Conservation (phyloP, 2,329 filamentous ascomycete genomes). For the Xylaria sp. region DNA sequence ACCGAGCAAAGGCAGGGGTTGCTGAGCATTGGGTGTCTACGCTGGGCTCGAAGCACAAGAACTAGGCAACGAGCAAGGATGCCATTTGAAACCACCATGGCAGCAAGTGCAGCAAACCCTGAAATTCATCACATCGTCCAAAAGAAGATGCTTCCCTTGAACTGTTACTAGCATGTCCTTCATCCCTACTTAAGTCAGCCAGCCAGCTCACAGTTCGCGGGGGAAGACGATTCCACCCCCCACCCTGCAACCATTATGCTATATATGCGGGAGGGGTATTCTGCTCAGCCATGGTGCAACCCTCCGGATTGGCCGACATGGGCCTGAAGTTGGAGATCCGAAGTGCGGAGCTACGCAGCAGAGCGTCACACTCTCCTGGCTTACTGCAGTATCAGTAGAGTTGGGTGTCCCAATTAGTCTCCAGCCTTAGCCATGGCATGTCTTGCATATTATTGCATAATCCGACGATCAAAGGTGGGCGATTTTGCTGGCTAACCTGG, state of each 20-base stretch:
- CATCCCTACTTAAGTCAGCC: not conserved
- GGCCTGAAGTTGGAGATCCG: constrained; percentile 3
- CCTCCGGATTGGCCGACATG: not conserved
- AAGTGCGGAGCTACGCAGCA: not conserved
- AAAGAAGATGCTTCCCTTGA: not conserved
- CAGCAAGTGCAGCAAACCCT: too few relatives aligned
- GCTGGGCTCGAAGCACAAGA: not conserved
- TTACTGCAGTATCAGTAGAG: not conserved
- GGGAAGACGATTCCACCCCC: not conserved
- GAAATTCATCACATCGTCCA: not conserved
- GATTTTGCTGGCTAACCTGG: not conserved
- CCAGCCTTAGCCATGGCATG: not conserved
- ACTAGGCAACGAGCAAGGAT: too few relatives aligned
- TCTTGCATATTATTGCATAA: not conserved
- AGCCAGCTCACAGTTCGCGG: not conserved
- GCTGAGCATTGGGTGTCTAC: not conserved
- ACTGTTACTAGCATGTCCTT: too few relatives aligned
- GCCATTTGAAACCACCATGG: too few relatives aligned
- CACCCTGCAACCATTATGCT: not conserved
- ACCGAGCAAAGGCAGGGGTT: not conserved
- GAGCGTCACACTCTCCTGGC: too few relatives aligned
- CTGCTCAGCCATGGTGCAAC: not conserved
- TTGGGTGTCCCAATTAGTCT: not conserved
- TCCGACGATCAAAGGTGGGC: not conserved
- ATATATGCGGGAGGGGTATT: not conserved